Base-by-base conservation (phyloP, 2,329 filamentous ascomycete genomes). In the Phyllosticta citriasiana region DNA sequence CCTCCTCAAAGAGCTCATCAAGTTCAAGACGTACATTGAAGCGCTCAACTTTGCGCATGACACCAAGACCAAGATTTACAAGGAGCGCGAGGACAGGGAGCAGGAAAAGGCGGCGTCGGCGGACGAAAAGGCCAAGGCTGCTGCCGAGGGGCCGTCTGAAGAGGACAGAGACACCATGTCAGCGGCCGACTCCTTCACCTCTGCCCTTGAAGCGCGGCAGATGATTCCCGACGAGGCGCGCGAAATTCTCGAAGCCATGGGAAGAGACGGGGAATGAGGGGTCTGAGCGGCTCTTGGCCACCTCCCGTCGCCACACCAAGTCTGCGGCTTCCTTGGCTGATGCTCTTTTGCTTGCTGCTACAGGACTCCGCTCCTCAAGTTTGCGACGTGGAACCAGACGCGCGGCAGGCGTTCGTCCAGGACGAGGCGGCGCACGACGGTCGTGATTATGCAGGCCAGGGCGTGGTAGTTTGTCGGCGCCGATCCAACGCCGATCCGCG, bases 1-100 rank as follows among this genome's bases (percentile, higher is more conserved):
- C 71, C 78, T 99, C 51, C 80, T 97, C 12, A 82, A 89, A 40
- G 94, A 99, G 77, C 97, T 95, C 72, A 91, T 97, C 74, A 97
- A 97, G 75, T 97, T 96, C 77, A 82, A 88, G 63, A 97, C 92
- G 0, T 99, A 97, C 70, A 92, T 97, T 66, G 94, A 97, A 72
- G 87, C 85, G 35, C 77, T 99, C 57, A 81, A 85, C 62, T 83
- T 84, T 47, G 92, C 92, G 0, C 84, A 88, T 67, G 76, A 72
- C 33, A 81, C 85, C 60, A 91, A 88, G 71, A 81, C 83, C 54
- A 87, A 86, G 70, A 86, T 97, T 52, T 88, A 91, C 66, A 69
- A 71, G 4, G 69, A 72, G 65, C 72, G 72, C 30, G 71, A 57
- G 51, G 55, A 62, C 52, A 54, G 59, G 5, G 19, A 57, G 19